Base-by-base conservation (phyloP, 768 basidiomycete genomes). In the Aureoboletus auriporus region DNA sequence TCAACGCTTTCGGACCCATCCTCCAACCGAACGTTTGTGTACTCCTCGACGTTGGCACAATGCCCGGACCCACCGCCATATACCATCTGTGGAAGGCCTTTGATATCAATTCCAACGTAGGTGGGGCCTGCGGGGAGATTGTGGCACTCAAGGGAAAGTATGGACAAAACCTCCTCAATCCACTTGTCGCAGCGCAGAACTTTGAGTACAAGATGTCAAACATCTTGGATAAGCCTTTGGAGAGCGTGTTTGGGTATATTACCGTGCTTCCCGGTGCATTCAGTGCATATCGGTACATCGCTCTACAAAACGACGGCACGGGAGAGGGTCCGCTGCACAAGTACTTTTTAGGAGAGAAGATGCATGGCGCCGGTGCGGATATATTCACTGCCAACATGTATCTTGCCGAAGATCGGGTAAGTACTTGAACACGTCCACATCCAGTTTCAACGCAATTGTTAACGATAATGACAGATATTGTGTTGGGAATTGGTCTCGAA, bases 401-500 rank as follows among this genome's bases (percentile, higher is more conserved):
- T 63, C 78, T 95, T 13, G 92, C 92, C 8, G 92, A 94, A 67
- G 92, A 93, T 75, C 82, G 87, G 49, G 77, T 79, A 63, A 54
- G 75, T 72, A 31, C 30, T 31, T 9, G 30, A 23, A 23, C 20
- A 2, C 20, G 20, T 23, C 20, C 20, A 23, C 20, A 23, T 23
- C 20, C 20, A 23, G 20, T 23, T 23, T 8, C 26, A 0, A 14
- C 5, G 33, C 12, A 5, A 11, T 26, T 10, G 40, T 51, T 61
- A 38, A 56, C 23, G n/a, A 37, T 42, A 43, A 65, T 55, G 58
- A 61, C 50, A 83, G 82, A 96, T 97, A 54, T 74, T 98, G 2
- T 97, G 94, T 66, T 97, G 93, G 93, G 94, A 97, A 65, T 78
- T 98, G 20, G 94, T 97, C 29, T 89, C 90, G n/a, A 98, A 97